Base-by-base conservation (phyloP, 148 eudicot genomes). In the Euryodendron excelsum region DNA sequence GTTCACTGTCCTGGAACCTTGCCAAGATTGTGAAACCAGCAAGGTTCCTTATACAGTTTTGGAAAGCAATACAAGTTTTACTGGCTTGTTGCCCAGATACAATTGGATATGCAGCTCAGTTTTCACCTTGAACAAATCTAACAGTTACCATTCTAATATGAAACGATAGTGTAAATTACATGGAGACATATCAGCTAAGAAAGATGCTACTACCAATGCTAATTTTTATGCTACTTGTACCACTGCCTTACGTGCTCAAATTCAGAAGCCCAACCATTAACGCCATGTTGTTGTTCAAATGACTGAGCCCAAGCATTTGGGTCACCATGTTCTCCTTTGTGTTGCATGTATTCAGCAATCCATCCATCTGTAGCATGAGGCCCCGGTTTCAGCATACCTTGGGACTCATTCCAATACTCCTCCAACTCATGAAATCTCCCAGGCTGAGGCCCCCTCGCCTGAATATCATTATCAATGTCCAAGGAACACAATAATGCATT, bases 241-340 rank as follows among this genome's bases (percentile, higher is more conserved):
- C 14, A 73, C 61, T 2, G 39, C 37, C 97, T 89, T 89, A 96
- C 99, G 74, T 86, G 94, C 77, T 90, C 91, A 88, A 96, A 96
- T 85, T 96, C 97, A 86, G 97, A 91, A 77, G 98, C 99, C 99
- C 99, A 96, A 47, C 92, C 98, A 84, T 82, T 84, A 68, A 88
- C 86, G 36, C 99, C 99, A 80, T 93, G 91, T 75, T 96, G 91
- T 74, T 74, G 85, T 82, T 93, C 93, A 88, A 96, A 96, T 52
- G 89, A 88, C 80, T 83, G 91, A 56, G 83, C 95, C 99, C 99
- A 96, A 71, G 86, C 70, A 86, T 89, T 86, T 71, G 95, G 93
- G 76, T 83, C 86, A 65, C 86, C 86, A 61, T 78, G 90, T 12
- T 84, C 79, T 70, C 67, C 78, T 84, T 81, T 81, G 33, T 72